Conservation (phyloP, 805 yeast genomes). For the Lipomyces lipofer region DNA sequence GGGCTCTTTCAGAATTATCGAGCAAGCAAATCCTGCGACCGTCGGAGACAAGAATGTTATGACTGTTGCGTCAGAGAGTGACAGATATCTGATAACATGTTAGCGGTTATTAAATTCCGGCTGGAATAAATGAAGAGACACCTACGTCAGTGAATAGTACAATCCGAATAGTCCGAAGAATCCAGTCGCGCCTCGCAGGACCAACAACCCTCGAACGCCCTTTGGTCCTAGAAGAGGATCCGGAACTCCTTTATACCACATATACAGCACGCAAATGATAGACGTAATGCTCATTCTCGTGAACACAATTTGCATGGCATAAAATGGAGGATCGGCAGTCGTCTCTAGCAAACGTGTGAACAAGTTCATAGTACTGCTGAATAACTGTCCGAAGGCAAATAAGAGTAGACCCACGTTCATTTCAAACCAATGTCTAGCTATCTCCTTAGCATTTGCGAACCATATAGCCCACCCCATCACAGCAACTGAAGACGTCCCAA, state of each 20-base stretch:
- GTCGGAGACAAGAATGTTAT: constrained; percentile 78
- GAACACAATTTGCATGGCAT: constrained; percentile 76
- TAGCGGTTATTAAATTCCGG: not conserved
- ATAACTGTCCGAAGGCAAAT: constrained; percentile 63
- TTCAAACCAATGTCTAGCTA: constrained; percentile 15
- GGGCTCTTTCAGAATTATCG: constrained; percentile 62
- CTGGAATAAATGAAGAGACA: not conserved
- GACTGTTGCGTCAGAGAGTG: constrained; percentile 78
- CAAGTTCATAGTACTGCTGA: constrained; percentile 74
- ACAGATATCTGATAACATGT: constrained; percentile 47
- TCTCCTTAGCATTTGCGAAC: not conserved
- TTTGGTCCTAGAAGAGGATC: constrained; percentile 72
- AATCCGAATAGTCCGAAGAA: constrained; percentile 78
- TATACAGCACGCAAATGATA: constrained; percentile 55
- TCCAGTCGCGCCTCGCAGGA: constrained; percentile 69
- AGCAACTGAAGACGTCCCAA: not conserved
- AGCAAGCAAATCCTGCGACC: constrained; percentile 72
- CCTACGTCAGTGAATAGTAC: constrained; percentile 62
- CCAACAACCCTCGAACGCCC: constrained; percentile 53
- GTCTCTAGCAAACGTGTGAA: constrained; percentile 74
- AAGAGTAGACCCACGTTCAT: constrained; percentile 57
- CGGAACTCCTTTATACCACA: constrained; percentile 52
- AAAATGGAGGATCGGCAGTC: constrained; percentile 64
- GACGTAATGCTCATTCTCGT: constrained; percentile 76
- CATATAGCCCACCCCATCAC: not conserved